Conservation (phyloP, 371 early-diverging fungal species). For the Syncephalastrum contaminatum region DNA sequence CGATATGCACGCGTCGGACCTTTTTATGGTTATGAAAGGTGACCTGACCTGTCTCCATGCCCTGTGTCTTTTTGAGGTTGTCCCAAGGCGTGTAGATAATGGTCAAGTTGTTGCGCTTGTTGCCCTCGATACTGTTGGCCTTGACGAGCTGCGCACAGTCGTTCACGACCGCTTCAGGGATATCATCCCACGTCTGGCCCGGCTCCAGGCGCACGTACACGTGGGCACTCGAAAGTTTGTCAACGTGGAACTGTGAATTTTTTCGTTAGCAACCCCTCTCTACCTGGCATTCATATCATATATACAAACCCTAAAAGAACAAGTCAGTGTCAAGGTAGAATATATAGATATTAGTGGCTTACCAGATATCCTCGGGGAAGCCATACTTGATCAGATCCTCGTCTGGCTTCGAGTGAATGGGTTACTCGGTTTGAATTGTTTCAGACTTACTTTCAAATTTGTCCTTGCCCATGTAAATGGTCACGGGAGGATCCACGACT, state of each 20-base stretch:
- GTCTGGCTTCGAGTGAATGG: conserved; percentile 46
- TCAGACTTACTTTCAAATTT: conserved; percentile 83
- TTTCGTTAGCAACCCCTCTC: background rate
- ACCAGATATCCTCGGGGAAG: conserved; percentile 92
- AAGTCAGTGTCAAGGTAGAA: no score
- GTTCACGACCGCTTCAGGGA: conserved; percentile 70
- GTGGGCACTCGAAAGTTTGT: conserved; percentile 96
- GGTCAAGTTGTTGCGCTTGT: conserved; percentile 63
- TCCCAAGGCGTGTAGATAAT: conserved; percentile 96
- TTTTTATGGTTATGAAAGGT: conserved; percentile 80
- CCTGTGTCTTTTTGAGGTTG: conserved; percentile 88
- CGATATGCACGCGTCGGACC: conserved; percentile 80
- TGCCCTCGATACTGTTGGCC: conserved; percentile 92
- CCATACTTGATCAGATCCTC: conserved; percentile 96
- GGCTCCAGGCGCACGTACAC: conserved; percentile 84
- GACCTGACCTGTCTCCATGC: conserved; percentile 96
- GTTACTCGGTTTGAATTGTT: background rate
- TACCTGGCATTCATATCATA: background rate
- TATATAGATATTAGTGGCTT: no score
- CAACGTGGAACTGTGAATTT: conserved; percentile 84
- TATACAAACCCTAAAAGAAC: background rate
- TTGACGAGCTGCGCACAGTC: conserved; percentile 95
- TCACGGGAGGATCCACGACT: conserved; percentile 77
- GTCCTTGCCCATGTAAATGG: conserved; percentile 96
- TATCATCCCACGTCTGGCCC: conserved; percentile 79